Evolutionary conservation across 1,284 basidiomycete genomes (phyloP).

Genomic region (Neotropicomus parvogracilis): DNA sequence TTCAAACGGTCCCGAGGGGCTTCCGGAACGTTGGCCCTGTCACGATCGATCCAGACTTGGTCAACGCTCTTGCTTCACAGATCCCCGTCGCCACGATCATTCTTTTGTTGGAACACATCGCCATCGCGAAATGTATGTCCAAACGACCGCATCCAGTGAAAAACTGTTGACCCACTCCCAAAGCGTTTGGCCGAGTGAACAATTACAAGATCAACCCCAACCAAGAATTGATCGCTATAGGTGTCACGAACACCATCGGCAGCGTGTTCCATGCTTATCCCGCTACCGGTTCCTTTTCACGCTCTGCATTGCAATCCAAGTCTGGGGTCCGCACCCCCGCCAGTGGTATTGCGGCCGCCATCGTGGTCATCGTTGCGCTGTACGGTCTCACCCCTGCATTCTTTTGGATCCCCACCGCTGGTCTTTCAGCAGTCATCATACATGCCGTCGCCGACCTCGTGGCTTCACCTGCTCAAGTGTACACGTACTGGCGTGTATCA

Average conservation of each 20-base stretch:
- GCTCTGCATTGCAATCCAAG: constrained; percentile 93
- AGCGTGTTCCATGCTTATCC: constrained; percentile 91
- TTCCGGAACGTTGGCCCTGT: constrained; percentile 78
- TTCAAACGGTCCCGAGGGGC: constrained; percentile 80
- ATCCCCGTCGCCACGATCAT: constrained; percentile 94
- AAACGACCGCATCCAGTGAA: not conserved
- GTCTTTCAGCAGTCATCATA: constrained; percentile 91
- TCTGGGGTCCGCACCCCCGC: constrained; percentile 94
- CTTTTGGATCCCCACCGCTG: constrained; percentile 80
- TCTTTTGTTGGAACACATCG: constrained; percentile 93
- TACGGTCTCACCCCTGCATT: constrained; percentile 92
- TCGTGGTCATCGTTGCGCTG: constrained; percentile 90
- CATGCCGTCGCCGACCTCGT: constrained; percentile 94
- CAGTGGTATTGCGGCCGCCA: constrained; percentile 83
- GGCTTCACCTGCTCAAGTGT: constrained; percentile 84
- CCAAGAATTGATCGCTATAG: constrained; percentile 96
- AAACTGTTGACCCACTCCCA: constrained; percentile 12
- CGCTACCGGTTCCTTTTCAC: constrained; percentile 97
- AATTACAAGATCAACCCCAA: constrained; percentile 98
- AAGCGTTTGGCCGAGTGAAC: constrained; percentile 93
- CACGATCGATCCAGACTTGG: constrained; percentile 57
- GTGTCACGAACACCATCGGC: constrained; percentile 89
- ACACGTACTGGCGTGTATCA: constrained; percentile 90
- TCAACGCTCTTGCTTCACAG: constrained; percentile 71
- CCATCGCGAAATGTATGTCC: constrained; percentile 80